Base-by-base conservation (phyloP, 352 stramenopile genomes). In the Blastocystis sp. region DNA sequence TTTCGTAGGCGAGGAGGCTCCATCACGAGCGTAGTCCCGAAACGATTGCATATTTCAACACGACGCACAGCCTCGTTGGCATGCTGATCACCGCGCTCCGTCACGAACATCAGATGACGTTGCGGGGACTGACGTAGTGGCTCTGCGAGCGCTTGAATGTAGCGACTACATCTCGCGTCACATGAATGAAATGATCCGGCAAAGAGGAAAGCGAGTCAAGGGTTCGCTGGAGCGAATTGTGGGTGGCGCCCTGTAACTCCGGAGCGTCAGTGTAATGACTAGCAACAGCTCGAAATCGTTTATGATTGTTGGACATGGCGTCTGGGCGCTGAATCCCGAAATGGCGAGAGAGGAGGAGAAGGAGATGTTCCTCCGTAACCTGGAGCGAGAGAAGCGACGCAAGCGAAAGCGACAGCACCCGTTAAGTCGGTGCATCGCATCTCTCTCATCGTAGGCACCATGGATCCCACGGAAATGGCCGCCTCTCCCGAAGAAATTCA, bases 181-280 rank as follows among this genome's bases (percentile, higher is more conserved):
- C 24, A 56, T 57, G 24, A 40, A 78, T 16, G 24, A 61, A n/a
- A 21, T 78, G 9, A 78, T 56, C 29, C 24, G 36, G 24, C 29
- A 44, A 11, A 32, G 34, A 32, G 67, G 67, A 27, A 54, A 44
- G 16, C 38, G 34, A 14, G 56, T 59, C 44, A 38, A 24, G 4
- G 67, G 67, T 32, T 78, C 67, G 6, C 24, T 29, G 9, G 67
- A 78, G 18, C 67, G 67, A 34, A 78, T 78, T n/a, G 67, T 78
- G 7, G 27, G 21, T 2, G 67, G 67, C 6, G 67, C 67, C 7
- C 36, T 78, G 67, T 78, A 61, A 24, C 3, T n/a, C 34, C 32
- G 42, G 27, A 54, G 36, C 0, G 24, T 24, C 14, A 7, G 24
- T 7, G 24, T 61, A 11, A 49, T n/a, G 8, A 29, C 8, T 61